Percentiles rank a stretch among this genome's conserved stretches.
Conservation (phyloP, 202 grass and related monocot genomes). For the Schoenoplectus tabernaemontani region DNA sequence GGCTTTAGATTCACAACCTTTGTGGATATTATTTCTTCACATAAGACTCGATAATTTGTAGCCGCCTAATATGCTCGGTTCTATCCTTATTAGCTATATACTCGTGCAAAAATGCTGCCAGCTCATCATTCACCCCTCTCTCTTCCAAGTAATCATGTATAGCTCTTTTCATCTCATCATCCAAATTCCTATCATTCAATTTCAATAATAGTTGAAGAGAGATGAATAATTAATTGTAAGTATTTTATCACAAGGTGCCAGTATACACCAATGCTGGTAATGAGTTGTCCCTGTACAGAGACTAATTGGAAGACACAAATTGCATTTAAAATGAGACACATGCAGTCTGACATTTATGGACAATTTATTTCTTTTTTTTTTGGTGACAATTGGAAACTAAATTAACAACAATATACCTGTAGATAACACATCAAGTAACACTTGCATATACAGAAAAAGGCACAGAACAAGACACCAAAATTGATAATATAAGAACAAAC, state of each 20-base stretch:
- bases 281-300: neutral
- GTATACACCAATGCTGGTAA: too few relatives aligned
- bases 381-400: too few relatives aligned
- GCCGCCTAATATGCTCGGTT: slow-evolving; percentile 54
- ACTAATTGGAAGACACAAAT: too few relatives aligned
- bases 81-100: slow-evolving; percentile 68
- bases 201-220: neutral
- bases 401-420: neutral
- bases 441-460: neutral
- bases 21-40: slow-evolving; percentile 32
- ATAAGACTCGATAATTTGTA: slow-evolving; percentile 38
- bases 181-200: slow-evolving; percentile 44
- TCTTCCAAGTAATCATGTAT: slow-evolving; percentile 52
- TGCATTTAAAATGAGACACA: too few relatives aligned
- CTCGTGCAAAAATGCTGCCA: slow-evolving; percentile 50
- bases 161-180: slow-evolving; percentile 66
- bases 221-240: neutral
- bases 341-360: too few relatives aligned
- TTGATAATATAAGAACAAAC: neutral
- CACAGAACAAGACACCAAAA: too few relatives aligned
- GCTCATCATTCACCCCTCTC: slow-evolving; percentile 68
- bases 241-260: neutral
- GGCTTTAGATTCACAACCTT: neutral
- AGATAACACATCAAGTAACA: neutral
- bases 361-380: too few relatives aligned